Conservation (phyloP, 805 yeast genomes). For the Starmerella stigmatis region DNA sequence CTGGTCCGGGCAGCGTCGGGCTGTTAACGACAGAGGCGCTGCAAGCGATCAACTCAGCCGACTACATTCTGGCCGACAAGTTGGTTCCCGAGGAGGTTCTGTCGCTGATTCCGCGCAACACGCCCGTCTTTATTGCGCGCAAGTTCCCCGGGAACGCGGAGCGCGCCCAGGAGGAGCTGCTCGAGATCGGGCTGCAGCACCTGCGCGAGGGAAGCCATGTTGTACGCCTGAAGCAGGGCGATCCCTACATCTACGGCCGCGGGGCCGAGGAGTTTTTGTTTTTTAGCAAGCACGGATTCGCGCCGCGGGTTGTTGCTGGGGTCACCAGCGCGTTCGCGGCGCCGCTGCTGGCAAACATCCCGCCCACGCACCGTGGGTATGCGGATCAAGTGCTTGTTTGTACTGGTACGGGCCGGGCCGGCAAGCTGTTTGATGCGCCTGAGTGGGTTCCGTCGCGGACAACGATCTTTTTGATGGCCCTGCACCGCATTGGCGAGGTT, state of each 20-base stretch:
- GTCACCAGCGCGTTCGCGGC: slow-evolving; percentile 83
- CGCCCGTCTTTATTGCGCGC: slow-evolving; percentile 73
- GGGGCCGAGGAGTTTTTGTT: slow-evolving; percentile 85
- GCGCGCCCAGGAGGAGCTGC: slow-evolving; percentile 75
- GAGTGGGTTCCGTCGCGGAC: slow-evolving; percentile 64
- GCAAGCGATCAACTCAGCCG: slow-evolving; percentile 70
- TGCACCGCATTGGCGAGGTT: slow-evolving; percentile 50
- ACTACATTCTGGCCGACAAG: slow-evolving; percentile 78
- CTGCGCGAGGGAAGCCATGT: slow-evolving; percentile 60
- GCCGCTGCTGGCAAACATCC: slow-evolving; percentile 68
- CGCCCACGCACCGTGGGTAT: slow-evolving; percentile 85
- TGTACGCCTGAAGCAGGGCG: slow-evolving; percentile 89
- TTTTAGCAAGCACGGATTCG: slow-evolving; percentile 56
- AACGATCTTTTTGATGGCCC: slow-evolving; percentile 78
- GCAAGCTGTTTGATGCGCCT: slow-evolving; percentile 69
- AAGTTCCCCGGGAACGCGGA: slow-evolving; percentile 97
- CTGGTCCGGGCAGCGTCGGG: slow-evolving; percentile 86
- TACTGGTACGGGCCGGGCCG: slow-evolving; percentile 89
- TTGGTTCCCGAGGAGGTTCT: slow-evolving; percentile 82
- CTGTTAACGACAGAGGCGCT: slow-evolving; percentile 78
- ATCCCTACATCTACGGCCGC: slow-evolving; percentile 90
- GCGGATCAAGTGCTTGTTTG: slow-evolving; percentile 88
- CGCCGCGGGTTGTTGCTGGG: slow-evolving; percentile 74
- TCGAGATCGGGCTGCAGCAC: slow-evolving; percentile 59
- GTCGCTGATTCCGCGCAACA: slow-evolving; percentile 64